Conservation (phyloP, 805 yeast species). For the Nakazawaea holstii region DNA sequence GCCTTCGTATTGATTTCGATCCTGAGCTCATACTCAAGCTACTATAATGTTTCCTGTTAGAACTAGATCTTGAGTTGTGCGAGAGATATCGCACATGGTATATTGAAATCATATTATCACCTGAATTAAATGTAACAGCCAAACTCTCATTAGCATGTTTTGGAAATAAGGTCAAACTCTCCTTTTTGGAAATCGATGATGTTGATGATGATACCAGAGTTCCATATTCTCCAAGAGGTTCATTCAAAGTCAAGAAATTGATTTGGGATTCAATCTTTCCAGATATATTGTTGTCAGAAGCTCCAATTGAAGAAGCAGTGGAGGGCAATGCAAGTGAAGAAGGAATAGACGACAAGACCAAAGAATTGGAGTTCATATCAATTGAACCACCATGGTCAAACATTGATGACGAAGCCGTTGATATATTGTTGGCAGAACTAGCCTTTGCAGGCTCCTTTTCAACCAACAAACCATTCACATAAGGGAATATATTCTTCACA, state of each 20-base stretch:
- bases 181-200: conserved; percentile 53
- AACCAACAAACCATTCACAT: conserved; percentile 61
- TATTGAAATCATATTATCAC: conserved; percentile 38
- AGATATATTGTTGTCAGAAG: conserved; percentile 14
- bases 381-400: not conserved
- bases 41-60: conserved; percentile 11
- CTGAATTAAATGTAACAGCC: conserved; percentile 50
- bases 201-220: conserved; percentile 66
- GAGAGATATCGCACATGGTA: conserved; percentile 50
- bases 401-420: not conserved
- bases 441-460: conserved; percentile 36
- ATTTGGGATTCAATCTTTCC: conserved; percentile 16
- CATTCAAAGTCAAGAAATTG: conserved; percentile 60
- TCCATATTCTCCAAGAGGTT: conserved; percentile 73
- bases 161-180: conserved; percentile 55
- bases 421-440: conserved; percentile 1
- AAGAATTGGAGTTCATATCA: not conserved
- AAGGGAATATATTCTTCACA: conserved; percentile 55
- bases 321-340: conserved; percentile 5
- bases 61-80: conserved; percentile 10
- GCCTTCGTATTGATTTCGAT: conserved; percentile 19
- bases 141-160: conserved; percentile 31
- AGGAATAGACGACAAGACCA: conserved; percentile 4
- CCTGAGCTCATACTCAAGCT: conserved; percentile 16
- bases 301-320: conserved; percentile 5